A percentile compares a stretch with the other conserved stretches of the same genome.
phyloP scores from a whole-genome alignment of 345 rosid genomes.

The Ricinus communis region DNA sequence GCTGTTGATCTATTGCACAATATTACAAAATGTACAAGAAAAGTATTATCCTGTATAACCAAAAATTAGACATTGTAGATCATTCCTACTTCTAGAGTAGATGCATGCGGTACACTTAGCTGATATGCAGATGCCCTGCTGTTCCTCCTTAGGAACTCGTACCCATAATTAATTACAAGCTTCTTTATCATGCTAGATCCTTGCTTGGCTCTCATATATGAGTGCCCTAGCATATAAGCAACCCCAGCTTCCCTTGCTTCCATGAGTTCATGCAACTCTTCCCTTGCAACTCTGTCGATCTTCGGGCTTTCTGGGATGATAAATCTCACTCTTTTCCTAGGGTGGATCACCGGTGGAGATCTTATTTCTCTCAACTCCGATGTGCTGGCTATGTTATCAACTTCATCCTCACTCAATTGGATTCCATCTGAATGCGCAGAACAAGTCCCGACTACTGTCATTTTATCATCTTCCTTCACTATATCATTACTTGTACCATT shows the following conservation, averaged over 20 bases:
- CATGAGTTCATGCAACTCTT: constrained; percentile 69
- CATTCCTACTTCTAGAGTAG: constrained; percentile 96
- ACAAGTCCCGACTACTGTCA: constrained; percentile 86
- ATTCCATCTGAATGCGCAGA: constrained; percentile 58
- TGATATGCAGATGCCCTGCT: constrained; percentile 53
- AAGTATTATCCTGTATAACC: constrained; percentile 11
- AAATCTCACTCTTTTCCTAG: constrained; percentile 69
- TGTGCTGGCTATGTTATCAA: constrained; percentile 41
- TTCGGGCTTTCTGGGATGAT: constrained; percentile 72
- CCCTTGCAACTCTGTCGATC: constrained; percentile 49
- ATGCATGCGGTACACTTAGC: constrained; percentile 65
- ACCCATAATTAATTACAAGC: constrained; percentile 63
- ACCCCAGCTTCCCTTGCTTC: constrained; percentile 91
- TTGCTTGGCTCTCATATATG: constrained; percentile 69
- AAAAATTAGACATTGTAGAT: constrained; percentile 58
- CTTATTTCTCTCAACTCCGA: constrained; percentile 60
- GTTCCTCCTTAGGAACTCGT: constrained; percentile 86
- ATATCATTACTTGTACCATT: constrained; percentile 18
- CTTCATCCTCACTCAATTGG: constrained; percentile 47
- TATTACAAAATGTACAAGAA: constrained; percentile 22
- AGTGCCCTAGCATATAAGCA: constrained; percentile 86
- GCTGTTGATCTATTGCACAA: constrained; percentile 26
- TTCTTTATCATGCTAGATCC: constrained; percentile 74
- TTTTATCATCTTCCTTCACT: constrained; percentile 52
- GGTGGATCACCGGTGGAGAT: constrained; percentile 46